Evolutionary conservation across 2,329 filamentous ascomycete species (phyloP).

Genomic region (Penicillium decumbens): DNA sequence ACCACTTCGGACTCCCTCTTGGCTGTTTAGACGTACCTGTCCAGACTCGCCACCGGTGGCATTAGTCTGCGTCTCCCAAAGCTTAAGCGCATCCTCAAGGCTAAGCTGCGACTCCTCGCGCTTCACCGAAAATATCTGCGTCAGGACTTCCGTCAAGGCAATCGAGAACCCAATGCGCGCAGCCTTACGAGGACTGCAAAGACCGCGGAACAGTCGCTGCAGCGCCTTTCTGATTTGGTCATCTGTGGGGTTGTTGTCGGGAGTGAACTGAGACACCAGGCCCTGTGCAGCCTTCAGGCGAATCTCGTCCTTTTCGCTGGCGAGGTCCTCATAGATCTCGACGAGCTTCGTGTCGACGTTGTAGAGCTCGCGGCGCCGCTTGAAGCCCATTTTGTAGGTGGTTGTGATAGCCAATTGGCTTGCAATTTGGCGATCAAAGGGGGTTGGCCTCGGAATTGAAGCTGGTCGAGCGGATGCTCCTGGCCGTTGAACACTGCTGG

Average conservation of each 20-base stretch:
- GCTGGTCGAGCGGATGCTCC: conserved; percentile 12
- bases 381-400: conserved; percentile 30
- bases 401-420: not conserved
- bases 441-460: conserved; percentile 7
- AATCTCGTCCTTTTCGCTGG: conserved; percentile 45
- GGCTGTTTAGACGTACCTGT: conserved; percentile 41
- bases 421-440: not conserved
- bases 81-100: conserved; percentile 45
- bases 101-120: conserved; percentile 32
- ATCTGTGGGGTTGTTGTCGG: conserved; percentile 36
- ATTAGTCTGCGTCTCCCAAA: conserved; percentile 51
- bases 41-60: conserved; percentile 51
- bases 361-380: conserved; percentile 40
- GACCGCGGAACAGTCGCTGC: conserved; percentile 72
- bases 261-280: conserved; percentile 43
- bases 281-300: conserved; percentile 44
- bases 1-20: not conserved
- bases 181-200: conserved; percentile 85
- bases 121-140: conserved; percentile 57
- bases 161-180: conserved; percentile 85
- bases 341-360: conserved; percentile 45
- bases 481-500: conserved; percentile 14
- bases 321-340: conserved; percentile 48
- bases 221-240: conserved; percentile 42
- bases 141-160: conserved; percentile 75